Base-by-base conservation (phyloP, 192 early-diverging fungal genomes). In the Coemansia sp. region DNA sequence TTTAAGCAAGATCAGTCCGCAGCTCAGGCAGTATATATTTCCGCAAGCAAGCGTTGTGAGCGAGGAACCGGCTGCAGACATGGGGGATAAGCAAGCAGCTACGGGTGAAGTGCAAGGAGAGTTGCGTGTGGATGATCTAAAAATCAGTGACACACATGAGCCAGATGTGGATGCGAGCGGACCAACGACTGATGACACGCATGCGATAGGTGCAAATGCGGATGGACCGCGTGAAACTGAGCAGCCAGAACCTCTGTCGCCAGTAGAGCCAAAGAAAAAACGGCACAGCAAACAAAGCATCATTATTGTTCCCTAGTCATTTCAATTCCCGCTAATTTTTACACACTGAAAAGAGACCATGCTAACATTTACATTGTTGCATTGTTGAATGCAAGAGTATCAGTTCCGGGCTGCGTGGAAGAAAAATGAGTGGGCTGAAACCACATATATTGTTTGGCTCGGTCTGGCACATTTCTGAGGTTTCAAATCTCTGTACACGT, bases 1-100 rank as follows among this genome's bases (percentile, higher is more conserved):
- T 13, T 63, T 81, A 53, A 60, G 72, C 57, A 68, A 66, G 59
- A 69, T 71, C 39, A 68, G 65, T 38, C 78, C 78, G 52, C 73
- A 52, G 56, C 58, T 81, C n/a, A 64, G 50, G 12, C 58, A 35
- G n/a, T 59, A 68, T 43, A 62, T 81, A 18, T 69, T 81, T 56
- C 61, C 57, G 27, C 32, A 56, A 22, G 16, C 41, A 35, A 35
- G 32, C 7, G 32, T 35, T 45, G 41, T 45, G 41, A n/a, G 3
- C 11, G 41, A 45, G 41, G 32, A 35, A 35, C 32, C 0, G 32
- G 8, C 32, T 35, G 8, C 32, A 35, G 32, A 9, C 32, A 35
- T 35, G 41, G 16, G 41, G 16, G 41, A 16, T 13, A n/a, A 45
- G 5, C 41, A 2, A n/a, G 39, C 3, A 2, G 49, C 8, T 9